Conservation (phyloP, 306 rosid genomes). For the Ochetophila trinervis region DNA sequence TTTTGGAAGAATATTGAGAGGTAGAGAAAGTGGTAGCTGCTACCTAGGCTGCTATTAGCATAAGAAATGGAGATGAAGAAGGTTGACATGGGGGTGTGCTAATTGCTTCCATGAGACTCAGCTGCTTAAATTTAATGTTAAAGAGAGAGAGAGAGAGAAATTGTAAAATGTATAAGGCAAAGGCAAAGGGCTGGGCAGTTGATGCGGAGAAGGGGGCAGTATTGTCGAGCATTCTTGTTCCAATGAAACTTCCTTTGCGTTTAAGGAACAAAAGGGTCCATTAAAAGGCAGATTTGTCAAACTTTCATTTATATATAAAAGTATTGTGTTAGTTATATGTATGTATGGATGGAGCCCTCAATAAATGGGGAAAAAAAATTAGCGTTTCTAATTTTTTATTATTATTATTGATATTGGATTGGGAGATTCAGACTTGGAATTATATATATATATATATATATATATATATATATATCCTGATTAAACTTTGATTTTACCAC, state of each 20-base stretch:
- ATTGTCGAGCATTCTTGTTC: slow-evolving; percentile 70
- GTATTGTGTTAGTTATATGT: too few relatives aligned
- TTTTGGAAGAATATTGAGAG: slow-evolving; percentile 47
- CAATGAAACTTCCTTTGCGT: slow-evolving; percentile 91
- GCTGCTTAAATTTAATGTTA: neutral
- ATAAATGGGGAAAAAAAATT: neutral
- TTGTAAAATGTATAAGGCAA: slow-evolving; percentile 21
- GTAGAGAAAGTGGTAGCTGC: slow-evolving; percentile 31
- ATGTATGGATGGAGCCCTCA: slow-evolving; percentile 10
- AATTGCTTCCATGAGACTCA: slow-evolving; percentile 61
- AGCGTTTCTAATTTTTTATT: too few relatives aligned
- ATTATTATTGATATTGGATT: too few relatives aligned
- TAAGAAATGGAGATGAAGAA: slow-evolving; percentile 43
- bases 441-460: too few relatives aligned
- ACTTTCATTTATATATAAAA: slow-evolving; percentile 40
- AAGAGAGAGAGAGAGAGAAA: slow-evolving; percentile 24
- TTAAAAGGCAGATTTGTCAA: slow-evolving; percentile 60
- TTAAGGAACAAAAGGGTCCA: slow-evolving; percentile 58
- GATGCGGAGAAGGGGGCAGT: slow-evolving; percentile 62
- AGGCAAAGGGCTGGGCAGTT: slow-evolving; percentile 33
- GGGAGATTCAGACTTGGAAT: too few relatives aligned
- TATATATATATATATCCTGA: too few relatives aligned
- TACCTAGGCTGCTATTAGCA: slow-evolving; percentile 37
- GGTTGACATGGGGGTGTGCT: slow-evolving; percentile 57
- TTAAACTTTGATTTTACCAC: too few relatives aligned